Evolutionary conservation across 2,329 filamentous ascomycete genomes (phyloP).

Genomic region (Pestalotiopsis sp.): DNA sequence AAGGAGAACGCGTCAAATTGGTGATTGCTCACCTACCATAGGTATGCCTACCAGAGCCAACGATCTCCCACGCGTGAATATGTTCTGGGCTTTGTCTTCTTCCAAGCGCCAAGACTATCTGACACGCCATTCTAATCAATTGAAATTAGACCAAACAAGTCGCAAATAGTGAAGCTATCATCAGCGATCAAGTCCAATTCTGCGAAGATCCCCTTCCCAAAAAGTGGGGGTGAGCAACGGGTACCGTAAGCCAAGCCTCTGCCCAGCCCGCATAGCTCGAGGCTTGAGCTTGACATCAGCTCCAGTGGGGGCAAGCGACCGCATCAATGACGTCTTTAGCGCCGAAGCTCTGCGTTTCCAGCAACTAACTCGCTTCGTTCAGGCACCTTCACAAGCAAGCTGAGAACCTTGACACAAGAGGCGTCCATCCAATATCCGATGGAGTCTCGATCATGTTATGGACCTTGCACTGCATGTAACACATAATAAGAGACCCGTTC

Average conservation of each 20-base stretch:
- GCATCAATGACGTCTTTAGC: constrained; percentile 7
- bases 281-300: background rate
- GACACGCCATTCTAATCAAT: too few species aligned
- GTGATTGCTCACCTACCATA: too few species aligned
- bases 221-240: background rate
- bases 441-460: background rate
- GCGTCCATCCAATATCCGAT: background rate
- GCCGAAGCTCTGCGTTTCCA: background rate
- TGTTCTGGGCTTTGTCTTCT: too few species aligned
- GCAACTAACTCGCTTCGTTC: background rate
- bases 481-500: background rate
- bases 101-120: too few species aligned
- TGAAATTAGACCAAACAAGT: too few species aligned
- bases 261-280: too few species aligned
- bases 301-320: background rate
- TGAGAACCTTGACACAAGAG: background rate
- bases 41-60: too few species aligned
- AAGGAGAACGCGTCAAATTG: too few species aligned
- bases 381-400: background rate
- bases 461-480: background rate
- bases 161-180: too few species aligned
- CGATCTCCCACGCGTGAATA: too few species aligned
- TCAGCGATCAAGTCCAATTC: background rate
- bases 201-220: background rate
- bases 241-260: background rate